Base-by-base conservation (phyloP, 2,329 filamentous ascomycete species). In the Aureobasidium mangrovei region DNA sequence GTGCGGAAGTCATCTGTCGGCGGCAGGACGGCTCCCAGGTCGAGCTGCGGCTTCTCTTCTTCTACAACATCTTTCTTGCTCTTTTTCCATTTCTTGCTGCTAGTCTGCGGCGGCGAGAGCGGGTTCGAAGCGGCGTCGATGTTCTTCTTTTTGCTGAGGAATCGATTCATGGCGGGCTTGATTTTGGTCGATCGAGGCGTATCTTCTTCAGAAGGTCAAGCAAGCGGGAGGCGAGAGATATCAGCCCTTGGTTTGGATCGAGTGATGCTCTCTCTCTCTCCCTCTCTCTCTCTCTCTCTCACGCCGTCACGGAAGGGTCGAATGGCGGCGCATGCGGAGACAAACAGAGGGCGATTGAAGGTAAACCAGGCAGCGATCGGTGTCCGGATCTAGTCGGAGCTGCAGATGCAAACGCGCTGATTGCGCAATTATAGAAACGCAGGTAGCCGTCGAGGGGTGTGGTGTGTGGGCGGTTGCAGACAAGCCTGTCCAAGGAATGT, bases 1-100 rank as follows among this genome's bases (percentile, higher is more conserved):
- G 93, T 98, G 55, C 93, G 83, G 70, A 98, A 97, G 65, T 97
- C 85, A 69, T 97, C 89, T 44, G 75, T 84, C 0, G 90, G 78
- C 1, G 93, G 93, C 2, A 98, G 75, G 0, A 83, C 91, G 9
- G 75, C 75, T 2, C 82, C 69, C 9, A 97, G 74, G 63, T 97
- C 85, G 44, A 96, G 70, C 58, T 88, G 79, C 56, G 74, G 76
- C 65, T 84, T 86, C 43, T 74, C 72, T 61, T 79, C 74, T 9
- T 72, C 70, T 57, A 72, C 65, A 18, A 67, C 65, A 60, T 74
- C 74, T 63, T 79, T 79, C 68, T 78, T 81, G 44, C 66, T 71
- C 67, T 73, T 74, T 66, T 74, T 76, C 57, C 67, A 72, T 53
- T 58, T 58, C 60, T 65, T 33, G 60, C 63, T 54, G 31, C 35